Evolutionary conservation across 345 rosid species (phyloP).

Genomic region (Aquilaria yunnanensis): DNA sequence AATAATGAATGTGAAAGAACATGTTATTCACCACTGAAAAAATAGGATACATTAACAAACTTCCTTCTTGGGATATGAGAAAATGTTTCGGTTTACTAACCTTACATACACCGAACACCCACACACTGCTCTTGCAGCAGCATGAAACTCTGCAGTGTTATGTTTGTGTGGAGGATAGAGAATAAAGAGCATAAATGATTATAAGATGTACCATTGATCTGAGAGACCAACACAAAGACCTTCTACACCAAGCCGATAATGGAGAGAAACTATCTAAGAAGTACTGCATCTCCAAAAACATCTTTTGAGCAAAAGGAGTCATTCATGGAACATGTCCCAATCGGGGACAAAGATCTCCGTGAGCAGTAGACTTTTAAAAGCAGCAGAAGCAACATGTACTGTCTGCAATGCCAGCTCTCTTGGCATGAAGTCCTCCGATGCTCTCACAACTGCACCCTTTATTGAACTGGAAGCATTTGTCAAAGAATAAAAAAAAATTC

Average conservation of each 20-base stretch:
- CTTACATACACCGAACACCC: slow-evolving; percentile 60
- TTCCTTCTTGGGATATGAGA: not conserved
- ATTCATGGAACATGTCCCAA: slow-evolving; percentile 66
- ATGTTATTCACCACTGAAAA: not conserved
- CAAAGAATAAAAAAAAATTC: slow-evolving; percentile 6
- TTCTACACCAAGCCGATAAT: not conserved
- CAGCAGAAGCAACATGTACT: slow-evolving; percentile 46
- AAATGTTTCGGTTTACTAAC: slow-evolving; percentile 18
- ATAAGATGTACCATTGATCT: not conserved
- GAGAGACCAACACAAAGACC: not conserved
- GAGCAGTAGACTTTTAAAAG: slow-evolving; percentile 52
- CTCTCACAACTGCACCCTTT: slow-evolving; percentile 44
- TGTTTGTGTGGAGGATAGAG: slow-evolving; percentile 38
- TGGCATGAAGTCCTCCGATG: slow-evolving; percentile 67
- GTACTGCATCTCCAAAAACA: not conserved
- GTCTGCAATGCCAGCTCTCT: slow-evolving; percentile 49
- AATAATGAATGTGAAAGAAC: not conserved
- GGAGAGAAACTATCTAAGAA: not conserved
- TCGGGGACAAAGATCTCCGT: slow-evolving; percentile 59
- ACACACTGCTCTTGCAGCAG: slow-evolving; percentile 55
- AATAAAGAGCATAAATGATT: not conserved
- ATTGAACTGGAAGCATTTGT: slow-evolving; percentile 31
- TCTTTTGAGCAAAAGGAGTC: slow-evolving; percentile 7
- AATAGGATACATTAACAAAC: not conserved
- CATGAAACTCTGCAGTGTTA: slow-evolving; percentile 47